Evolutionary conservation across 768 basidiomycete genomes (phyloP).

Genomic region (Lepiota brunneoincarnata): DNA sequence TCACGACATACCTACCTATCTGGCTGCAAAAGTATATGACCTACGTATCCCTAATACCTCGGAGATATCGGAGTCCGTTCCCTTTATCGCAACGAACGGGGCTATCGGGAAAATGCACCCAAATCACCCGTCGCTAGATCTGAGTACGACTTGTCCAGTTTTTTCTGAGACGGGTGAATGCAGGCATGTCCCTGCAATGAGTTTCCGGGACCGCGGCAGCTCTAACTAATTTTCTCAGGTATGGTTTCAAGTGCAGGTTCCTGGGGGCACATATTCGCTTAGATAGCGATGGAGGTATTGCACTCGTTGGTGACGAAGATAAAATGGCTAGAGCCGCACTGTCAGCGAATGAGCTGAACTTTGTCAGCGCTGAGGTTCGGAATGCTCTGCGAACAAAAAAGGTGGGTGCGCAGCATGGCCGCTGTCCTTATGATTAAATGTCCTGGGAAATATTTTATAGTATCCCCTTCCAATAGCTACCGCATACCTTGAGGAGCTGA

Average conservation of each 20-base stretch:
- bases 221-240: slow-evolving; percentile 27
- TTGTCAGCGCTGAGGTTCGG: slow-evolving; percentile 51
- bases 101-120: slow-evolving; percentile 26
- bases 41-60: slow-evolving; percentile 52
- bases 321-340: slow-evolving; percentile 48
- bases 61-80: slow-evolving; percentile 42
- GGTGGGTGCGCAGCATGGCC: slow-evolving; percentile 48
- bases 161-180: slow-evolving; percentile 72
- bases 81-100: slow-evolving; percentile 42
- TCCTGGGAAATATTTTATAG: slow-evolving; percentile 3
- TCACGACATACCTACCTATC: slow-evolving; percentile 76
- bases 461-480: slow-evolving; percentile 11
- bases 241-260: slow-evolving; percentile 90
- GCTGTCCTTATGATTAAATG: not conserved
- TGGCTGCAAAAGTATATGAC: slow-evolving; percentile 73
- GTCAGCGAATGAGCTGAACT: slow-evolving; percentile 66
- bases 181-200: slow-evolving; percentile 32
- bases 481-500: slow-evolving; percentile 36
- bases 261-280: slow-evolving; percentile 70
- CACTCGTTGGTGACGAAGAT: slow-evolving; percentile 52
- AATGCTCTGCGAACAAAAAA: slow-evolving; percentile 67
- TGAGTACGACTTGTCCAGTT: slow-evolving; percentile 58
- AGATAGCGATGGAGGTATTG: slow-evolving; percentile 41
- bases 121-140: slow-evolving; percentile 40
- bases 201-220: not conserved